Base-by-base conservation (phyloP, 495 filamentous ascomycete species). In the Podospora pseudoanserina region DNA sequence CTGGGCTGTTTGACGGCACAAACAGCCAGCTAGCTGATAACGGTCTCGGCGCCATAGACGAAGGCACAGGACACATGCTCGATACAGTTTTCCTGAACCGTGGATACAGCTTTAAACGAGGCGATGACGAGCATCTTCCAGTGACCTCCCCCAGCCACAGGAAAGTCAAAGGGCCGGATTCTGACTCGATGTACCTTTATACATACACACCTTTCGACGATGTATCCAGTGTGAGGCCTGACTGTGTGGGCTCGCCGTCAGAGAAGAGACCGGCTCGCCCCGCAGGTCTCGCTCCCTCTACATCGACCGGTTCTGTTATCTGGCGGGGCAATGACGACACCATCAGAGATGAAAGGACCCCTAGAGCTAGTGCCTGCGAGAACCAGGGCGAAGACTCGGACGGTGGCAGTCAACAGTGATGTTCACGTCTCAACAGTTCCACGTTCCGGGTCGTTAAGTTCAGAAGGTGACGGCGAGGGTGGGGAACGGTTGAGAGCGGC, bases 251-350 rank as follows among this genome's bases (percentile, higher is more conserved):
- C 13, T 49, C 39, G 13, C 39, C 39, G 13, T 16, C 39, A 49
- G 18, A 7, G 55, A 26, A 58, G 55, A 58, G 7, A 58, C 55
- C 55, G 55, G n/a, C n/a, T 58, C 55, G 6, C 55, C 13, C 16
- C 1, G n/a, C 23, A 26, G 18, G 23, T 58, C 55, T 19, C 3
- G 23, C 55, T 1, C n/a, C 55, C 23, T 58, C 55, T 5, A 26
- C 55, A 26, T 58, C 55, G 13, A 58, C 55, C n/a, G 55, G 55
- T 19, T 58, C 55, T 19, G 55, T 58, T 58, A 58, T 58, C 7
- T 58, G 23, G n/a, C 55, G 55, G 23, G 55, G 55, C 55, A 58
- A 26, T 58, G 55, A 58, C n/a, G 55, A 20, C n/a, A 58, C 55
- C 13, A 58, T 19, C 39, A 49, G 15, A 5, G 39, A 49, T 13